A percentile compares a stretch with the other conserved stretches of the same genome.
Conservation (phyloP, 2,329 filamentous ascomycete species). For the Corynespora cassiicola region DNA sequence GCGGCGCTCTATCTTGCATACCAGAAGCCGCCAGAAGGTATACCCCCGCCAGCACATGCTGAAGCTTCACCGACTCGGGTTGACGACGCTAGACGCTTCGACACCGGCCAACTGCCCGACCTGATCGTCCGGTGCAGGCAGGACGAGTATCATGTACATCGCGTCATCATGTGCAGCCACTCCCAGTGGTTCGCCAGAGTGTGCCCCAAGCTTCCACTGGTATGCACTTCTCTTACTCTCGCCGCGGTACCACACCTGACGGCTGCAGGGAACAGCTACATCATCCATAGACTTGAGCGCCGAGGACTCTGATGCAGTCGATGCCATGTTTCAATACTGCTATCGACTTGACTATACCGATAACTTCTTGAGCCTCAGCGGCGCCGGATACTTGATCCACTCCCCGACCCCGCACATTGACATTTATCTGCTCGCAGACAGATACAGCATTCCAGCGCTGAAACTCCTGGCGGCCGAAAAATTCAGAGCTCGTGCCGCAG, state of each 20-base stretch:
- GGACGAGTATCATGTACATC: constrained; percentile 38
- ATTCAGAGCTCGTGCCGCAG: constrained; percentile 28
- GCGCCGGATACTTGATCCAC: constrained; percentile 24
- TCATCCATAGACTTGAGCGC: constrained; percentile 36
- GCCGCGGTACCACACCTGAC: background rate
- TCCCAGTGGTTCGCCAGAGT: constrained; percentile 38
- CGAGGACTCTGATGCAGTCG: constrained; percentile 36
- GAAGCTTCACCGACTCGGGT: background rate
- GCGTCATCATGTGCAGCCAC: constrained; percentile 36
- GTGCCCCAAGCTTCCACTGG: constrained; percentile 21
- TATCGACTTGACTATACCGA: constrained; percentile 40
- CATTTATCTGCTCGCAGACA: constrained; percentile 35
- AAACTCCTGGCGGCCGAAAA: constrained; percentile 32
- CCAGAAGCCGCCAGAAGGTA: constrained; percentile 13
- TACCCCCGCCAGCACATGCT: background rate
- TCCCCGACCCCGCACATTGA: constrained; percentile 34
- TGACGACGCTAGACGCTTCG: constrained; percentile 12
- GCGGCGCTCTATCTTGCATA: constrained; percentile 6
- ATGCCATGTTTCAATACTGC: constrained; percentile 42
- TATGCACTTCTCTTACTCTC: background rate
- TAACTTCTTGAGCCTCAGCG: constrained; percentile 21
- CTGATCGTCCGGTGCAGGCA: constrained; percentile 32
- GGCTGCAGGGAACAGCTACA: constrained; percentile 29
- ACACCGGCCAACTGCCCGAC: constrained; percentile 29
- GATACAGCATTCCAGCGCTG: constrained; percentile 33